Conservation (phyloP, 352 stramenopile species). For the Pythium dissimile region DNA sequence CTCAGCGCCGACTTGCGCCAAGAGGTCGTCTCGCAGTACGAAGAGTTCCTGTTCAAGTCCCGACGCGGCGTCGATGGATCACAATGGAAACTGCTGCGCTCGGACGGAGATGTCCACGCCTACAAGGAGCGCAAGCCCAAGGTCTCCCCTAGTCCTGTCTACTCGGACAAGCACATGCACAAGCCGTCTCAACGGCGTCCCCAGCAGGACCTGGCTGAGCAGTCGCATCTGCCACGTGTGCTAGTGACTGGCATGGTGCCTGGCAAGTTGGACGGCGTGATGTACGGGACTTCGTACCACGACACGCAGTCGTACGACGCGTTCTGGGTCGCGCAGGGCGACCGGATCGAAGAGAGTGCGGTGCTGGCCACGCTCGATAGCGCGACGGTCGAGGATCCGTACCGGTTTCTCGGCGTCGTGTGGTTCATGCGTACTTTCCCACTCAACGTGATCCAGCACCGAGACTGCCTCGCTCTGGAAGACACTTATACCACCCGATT, state of each 20-base stretch:
- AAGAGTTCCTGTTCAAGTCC: slow-evolving; percentile 30
- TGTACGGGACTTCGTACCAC: slow-evolving; percentile 45
- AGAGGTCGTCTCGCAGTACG: slow-evolving; percentile 36
- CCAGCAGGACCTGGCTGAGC: background rate
- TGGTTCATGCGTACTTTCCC: slow-evolving; percentile 20
- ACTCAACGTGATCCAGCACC: slow-evolving; percentile 41
- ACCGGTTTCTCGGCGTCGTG: slow-evolving; percentile 33
- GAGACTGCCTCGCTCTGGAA: slow-evolving; percentile 24
- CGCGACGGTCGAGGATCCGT: slow-evolving; percentile 26
- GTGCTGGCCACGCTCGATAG: slow-evolving; percentile 31
- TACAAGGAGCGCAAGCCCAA: slow-evolving; percentile 22
- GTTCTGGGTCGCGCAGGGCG: slow-evolving; percentile 21
- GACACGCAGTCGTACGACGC: slow-evolving; percentile 32
- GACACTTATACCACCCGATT: background rate
- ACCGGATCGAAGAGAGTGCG: slow-evolving; percentile 26
- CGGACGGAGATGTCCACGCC: slow-evolving; percentile 24
- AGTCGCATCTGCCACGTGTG: slow-evolving; percentile 17
- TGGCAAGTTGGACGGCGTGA: slow-evolving; percentile 47
- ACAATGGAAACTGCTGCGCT: slow-evolving; percentile 31
- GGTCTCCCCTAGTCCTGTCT: background rate
- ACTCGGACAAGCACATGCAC: slow-evolving; percentile 3
- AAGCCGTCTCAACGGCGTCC: too few species aligned
- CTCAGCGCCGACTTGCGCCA: slow-evolving; percentile 21
- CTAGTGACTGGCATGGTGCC: slow-evolving; percentile 30
- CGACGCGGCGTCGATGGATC: slow-evolving; percentile 23